These are phyloP conservation scores for Telopea speciosissima DNA, from an alignment of 177 flowering plant genomes.

Conservation along the genomic window DNA sequence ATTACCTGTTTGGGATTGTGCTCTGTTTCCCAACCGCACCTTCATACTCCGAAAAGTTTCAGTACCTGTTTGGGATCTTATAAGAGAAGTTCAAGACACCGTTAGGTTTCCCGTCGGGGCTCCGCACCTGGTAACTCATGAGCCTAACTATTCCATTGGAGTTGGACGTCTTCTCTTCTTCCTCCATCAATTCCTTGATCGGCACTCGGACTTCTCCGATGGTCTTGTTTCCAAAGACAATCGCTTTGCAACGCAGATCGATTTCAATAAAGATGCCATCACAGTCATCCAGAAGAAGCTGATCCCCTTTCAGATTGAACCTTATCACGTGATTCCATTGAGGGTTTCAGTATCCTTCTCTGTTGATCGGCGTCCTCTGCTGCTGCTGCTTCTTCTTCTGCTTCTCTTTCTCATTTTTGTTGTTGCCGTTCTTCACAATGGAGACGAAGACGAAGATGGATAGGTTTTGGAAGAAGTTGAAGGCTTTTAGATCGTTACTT, in stretches of 20 bases:
- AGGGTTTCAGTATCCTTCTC: constrained; percentile 39
- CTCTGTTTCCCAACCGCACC: too few species aligned
- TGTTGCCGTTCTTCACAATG: too few species aligned
- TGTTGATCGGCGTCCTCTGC: constrained; percentile 36
- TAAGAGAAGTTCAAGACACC: constrained; percentile 50
- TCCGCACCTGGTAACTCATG: constrained; percentile 40
- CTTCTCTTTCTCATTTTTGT: too few species aligned
- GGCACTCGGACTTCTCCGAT: constrained; percentile 50
- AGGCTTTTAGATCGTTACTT: too few species aligned
- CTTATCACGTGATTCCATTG: constrained; percentile 49
- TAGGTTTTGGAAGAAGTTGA: too few species aligned
- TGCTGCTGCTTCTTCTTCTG: constrained; percentile 19
- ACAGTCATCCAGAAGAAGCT: not conserved
- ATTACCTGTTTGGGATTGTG: too few species aligned
- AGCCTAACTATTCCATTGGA: constrained; percentile 23
- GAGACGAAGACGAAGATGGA: too few species aligned
- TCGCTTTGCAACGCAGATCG: constrained; percentile 27
- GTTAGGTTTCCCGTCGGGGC: constrained; percentile 35
- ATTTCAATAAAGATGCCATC: constrained; percentile 28
- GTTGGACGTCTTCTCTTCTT: not conserved
- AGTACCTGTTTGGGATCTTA: too few species aligned
- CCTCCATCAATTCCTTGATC: constrained; percentile 27
- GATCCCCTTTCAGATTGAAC: constrained; percentile 23
- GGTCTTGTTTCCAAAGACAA: constrained; percentile 29
- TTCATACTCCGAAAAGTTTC: too few species aligned